Base-by-base conservation (phyloP, 2,329 filamentous ascomycete genomes). In the Conoideocrella luteorostrata region DNA sequence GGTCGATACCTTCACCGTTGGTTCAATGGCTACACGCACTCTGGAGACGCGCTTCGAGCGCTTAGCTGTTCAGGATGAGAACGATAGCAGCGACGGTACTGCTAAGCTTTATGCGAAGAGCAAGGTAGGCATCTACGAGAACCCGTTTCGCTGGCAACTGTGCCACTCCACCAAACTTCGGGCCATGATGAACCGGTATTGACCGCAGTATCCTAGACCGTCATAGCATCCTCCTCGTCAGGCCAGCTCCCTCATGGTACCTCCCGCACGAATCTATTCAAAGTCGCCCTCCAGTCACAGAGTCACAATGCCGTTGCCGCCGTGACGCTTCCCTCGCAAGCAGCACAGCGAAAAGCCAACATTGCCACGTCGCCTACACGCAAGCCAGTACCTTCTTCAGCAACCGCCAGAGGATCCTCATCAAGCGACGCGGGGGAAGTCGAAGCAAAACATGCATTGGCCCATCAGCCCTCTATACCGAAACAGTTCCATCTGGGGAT, bases 31-130 rank as follows among this genome's bases (percentile, higher is more conserved):
- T 51, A 78, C 86, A 47, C 80, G 86, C 55, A 81, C 80, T 41
- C 74, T 97, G 37, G 91, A 96, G 69, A 74, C 86, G 67, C 86
- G 87, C 56, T 88, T 97, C 60, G 89, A 95, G 80, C 84, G 83
- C 65, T 79, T 96, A 69, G 84, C 86, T 17, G 87, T 96, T 50
- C 84, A 86, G 56, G 90, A 96, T 60, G 90, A 95, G 67, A 94
- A 91, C 60, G 84, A 88, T 47, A 66, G 71, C 24, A 68, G 68
- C 43, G 73, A 78, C 50, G 70, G 68, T 49, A 36, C 38, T 26
- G 26, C 35, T 22, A 74, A 74, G 50, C 48, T 53, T 21, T 82
- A 86, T 62, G 72, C 79, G 53, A 95, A 94, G 67, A 66, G 79
- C 49, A 95, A 95, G 81, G 89, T 91, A 71, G 45, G 60, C 23